Evolutionary conservation across 2,329 filamentous ascomycete genomes (phyloP).

Genomic region (Pleomassaria siparia): DNA sequence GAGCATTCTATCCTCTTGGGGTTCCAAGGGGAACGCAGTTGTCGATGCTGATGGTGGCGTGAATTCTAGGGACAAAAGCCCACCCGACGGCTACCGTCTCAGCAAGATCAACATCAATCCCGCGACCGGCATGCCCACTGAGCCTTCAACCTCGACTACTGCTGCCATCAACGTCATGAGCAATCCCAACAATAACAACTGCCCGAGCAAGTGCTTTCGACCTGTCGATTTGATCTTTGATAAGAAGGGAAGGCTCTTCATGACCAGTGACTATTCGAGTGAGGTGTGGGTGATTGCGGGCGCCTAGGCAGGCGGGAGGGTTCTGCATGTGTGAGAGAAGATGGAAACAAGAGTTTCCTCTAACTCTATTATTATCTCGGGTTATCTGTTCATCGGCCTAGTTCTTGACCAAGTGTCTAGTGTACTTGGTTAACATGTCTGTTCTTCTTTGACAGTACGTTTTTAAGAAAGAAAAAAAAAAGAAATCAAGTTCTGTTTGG

Average conservation of each 20-base stretch:
- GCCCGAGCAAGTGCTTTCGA: slow-evolving; percentile 20
- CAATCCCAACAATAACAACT: slow-evolving; percentile 17
- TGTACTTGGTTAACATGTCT: too few relatives aligned
- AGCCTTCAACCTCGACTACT: slow-evolving; percentile 16
- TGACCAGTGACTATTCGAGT: slow-evolving; percentile 22
- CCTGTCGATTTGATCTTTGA: slow-evolving; percentile 21
- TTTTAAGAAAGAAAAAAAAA: too few relatives aligned
- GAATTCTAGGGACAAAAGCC: slow-evolving; percentile 19
- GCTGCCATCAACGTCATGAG: slow-evolving; percentile 23
- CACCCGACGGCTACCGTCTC: slow-evolving; percentile 23
- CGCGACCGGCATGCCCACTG: slow-evolving; percentile 19
- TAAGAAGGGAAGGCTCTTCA: slow-evolving; percentile 19
- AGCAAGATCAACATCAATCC: slow-evolving; percentile 24
- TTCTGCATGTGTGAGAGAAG: too few relatives aligned
- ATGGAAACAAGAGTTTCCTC: too few relatives aligned
- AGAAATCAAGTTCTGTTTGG: too few relatives aligned
- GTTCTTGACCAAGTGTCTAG: too few relatives aligned
- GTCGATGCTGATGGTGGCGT: slow-evolving; percentile 1
- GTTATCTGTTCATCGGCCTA: too few relatives aligned
- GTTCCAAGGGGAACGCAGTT: background rate
- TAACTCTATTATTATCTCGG: too few relatives aligned
- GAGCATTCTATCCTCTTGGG: background rate
- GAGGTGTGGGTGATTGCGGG: slow-evolving; percentile 21
- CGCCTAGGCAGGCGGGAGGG: too few relatives aligned
- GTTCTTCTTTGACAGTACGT: too few relatives aligned